Percentiles rank a stretch among this genome's conserved stretches.
phyloP scores from a whole-genome alignment of 148 eudicot species.

The Selenicereus undatus region DNA sequence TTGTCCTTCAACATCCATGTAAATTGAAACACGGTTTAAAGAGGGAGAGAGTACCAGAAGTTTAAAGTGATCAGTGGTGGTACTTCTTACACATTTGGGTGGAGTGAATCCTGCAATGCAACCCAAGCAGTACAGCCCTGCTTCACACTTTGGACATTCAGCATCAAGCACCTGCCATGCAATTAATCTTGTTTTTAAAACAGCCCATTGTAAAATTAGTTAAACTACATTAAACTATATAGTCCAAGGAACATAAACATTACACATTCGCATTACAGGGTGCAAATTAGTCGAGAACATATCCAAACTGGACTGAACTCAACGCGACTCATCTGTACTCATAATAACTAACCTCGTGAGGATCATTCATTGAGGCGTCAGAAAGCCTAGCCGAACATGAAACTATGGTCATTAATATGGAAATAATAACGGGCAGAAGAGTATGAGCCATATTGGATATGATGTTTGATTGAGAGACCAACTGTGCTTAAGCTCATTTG shows the following conservation, averaged over 20 bases:
- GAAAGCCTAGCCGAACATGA: not conserved
- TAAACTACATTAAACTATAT: too few relatives aligned
- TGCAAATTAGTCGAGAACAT: too few relatives aligned
- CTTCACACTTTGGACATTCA: slow-evolving; percentile 42
- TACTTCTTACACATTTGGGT: slow-evolving; percentile 48
- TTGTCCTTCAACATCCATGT: too few relatives aligned
- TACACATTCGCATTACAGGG: too few relatives aligned
- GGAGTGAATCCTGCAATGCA: slow-evolving; percentile 33
- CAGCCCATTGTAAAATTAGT: not conserved
- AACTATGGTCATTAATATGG: not conserved
- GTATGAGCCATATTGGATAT: not conserved
- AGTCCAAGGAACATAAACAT: too few relatives aligned
- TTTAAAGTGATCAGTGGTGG: slow-evolving; percentile 41
- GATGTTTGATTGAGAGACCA: not conserved
- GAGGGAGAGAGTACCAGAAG: slow-evolving; percentile 32
- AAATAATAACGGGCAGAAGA: not conserved
- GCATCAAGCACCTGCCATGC: slow-evolving; percentile 7
- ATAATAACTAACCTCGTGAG: slow-evolving; percentile 23
- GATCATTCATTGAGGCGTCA: slow-evolving; percentile 21
- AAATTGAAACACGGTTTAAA: not conserved
- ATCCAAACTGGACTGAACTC: too few relatives aligned
- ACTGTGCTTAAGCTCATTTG: not conserved
- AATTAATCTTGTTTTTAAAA: too few relatives aligned
- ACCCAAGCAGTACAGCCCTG: slow-evolving; percentile 47
- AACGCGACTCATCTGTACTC: not conserved